phyloP scores from a whole-genome alignment of 352 stramenopile species.

The Thraustotheca clavata region DNA sequence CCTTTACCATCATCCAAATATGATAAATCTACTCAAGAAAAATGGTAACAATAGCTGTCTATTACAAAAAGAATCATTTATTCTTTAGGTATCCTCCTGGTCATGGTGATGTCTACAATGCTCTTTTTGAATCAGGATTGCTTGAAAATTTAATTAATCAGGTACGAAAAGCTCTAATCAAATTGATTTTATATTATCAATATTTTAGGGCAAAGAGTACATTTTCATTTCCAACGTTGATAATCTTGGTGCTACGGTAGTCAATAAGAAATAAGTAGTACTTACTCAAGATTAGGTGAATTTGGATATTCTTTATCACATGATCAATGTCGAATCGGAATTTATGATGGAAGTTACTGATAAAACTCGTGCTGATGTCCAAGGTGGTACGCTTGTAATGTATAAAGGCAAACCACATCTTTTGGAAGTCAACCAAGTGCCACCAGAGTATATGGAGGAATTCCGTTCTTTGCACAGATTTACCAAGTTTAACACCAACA shows the following conservation, averaged over 20 bases:
- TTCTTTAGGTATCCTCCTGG: constrained; percentile 90
- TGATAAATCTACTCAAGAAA: constrained; percentile 64
- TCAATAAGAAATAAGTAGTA: background rate
- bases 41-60: constrained; percentile 35
- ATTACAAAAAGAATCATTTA: background rate
- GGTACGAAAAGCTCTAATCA: constrained; percentile 7
- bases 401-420: constrained; percentile 93
- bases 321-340: constrained; percentile 94
- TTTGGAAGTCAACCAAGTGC: constrained; percentile 96
- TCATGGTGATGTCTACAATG: constrained; percentile 98
- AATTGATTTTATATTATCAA: too few relatives aligned
- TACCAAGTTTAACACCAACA: constrained; percentile 99
- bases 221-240: constrained; percentile 99
- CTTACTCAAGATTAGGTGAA: too few relatives aligned
- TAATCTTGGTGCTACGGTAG: constrained; percentile 97
- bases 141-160: constrained; percentile 92
- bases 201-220: constrained; percentile 95
- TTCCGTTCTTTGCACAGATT: constrained; percentile 95
- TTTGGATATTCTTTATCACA: constrained; percentile 97
- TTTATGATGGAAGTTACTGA: constrained; percentile 99
- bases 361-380: constrained; percentile 87
- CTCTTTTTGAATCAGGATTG: constrained; percentile 94
- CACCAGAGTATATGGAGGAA: constrained; percentile 89
- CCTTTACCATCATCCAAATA: constrained; percentile 83
- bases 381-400: constrained; percentile 85